Evolutionary conservation across 495 filamentous ascomycete genomes (phyloP).

Genomic region (Podospora fimiseda): DNA sequence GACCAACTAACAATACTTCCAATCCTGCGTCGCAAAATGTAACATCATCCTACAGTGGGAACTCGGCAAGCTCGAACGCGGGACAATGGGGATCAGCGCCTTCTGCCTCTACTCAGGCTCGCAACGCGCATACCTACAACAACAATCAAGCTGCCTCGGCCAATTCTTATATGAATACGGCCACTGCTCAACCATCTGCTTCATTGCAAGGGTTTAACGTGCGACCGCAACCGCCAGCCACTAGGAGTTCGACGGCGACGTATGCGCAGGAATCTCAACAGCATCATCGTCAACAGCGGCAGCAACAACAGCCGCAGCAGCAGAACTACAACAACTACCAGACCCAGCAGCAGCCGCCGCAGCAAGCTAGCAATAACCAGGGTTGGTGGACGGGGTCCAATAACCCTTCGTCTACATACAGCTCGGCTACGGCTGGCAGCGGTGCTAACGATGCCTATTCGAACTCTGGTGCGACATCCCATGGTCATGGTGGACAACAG

Average conservation of each 20-base stretch:
- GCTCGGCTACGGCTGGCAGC: neutral
- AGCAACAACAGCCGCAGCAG: slow-evolving; percentile 12
- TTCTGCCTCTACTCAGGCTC: slow-evolving; percentile 10
- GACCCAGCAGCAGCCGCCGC: slow-evolving; percentile 10
- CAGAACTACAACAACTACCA: slow-evolving; percentile 1
- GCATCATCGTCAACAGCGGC: slow-evolving; percentile 16
- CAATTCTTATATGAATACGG: slow-evolving; percentile 11
- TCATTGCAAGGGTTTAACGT: slow-evolving; percentile 23
- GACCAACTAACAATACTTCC: slow-evolving; percentile 10
- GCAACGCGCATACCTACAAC: slow-evolving; percentile 19
- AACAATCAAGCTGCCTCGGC: slow-evolving; percentile 9
- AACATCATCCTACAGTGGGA: slow-evolving; percentile 18
- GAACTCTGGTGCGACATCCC: neutral
- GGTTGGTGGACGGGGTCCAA: neutral
- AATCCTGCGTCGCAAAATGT: slow-evolving; percentile 16
- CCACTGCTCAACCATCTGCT: slow-evolving; percentile 15
- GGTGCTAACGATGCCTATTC: neutral
- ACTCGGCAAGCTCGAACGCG: slow-evolving; percentile 11
- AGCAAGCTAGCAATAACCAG: neutral
- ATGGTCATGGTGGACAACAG: slow-evolving; percentile 1
- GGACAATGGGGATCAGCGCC: slow-evolving; percentile 21
- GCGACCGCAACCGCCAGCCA: slow-evolving; percentile 15
- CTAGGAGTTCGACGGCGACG: slow-evolving; percentile 13
- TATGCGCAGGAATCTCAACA: slow-evolving; percentile 23
- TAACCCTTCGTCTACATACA: neutral